Conservation (phyloP, 257 asterid genomes). For the Solanum virginianum region DNA sequence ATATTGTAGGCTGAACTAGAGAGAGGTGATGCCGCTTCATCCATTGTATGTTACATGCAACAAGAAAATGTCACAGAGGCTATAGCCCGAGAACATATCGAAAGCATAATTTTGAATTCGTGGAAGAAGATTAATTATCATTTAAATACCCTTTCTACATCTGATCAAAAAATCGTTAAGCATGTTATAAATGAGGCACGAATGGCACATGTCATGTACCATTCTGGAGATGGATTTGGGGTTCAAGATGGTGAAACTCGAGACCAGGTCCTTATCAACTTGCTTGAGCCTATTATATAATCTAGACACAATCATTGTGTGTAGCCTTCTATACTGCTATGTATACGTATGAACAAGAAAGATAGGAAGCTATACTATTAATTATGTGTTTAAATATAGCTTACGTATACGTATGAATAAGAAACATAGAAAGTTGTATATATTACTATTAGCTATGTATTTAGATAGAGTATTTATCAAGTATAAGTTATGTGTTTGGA, state of each 20-base stretch:
- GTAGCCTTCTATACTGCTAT: no score
- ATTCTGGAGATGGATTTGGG: constrained; percentile 48
- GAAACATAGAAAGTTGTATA: no score
- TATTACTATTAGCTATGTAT: no score
- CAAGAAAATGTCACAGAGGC: constrained; percentile 30
- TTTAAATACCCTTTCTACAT: neutral
- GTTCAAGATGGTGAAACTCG: constrained; percentile 31
- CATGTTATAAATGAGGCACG: constrained; percentile 28
- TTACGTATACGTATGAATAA: no score
- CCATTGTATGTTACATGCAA: constrained; percentile 50
- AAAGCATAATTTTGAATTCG: constrained; percentile 3
- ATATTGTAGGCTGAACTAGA: constrained; percentile 36
- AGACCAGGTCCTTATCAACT: constrained; percentile 24
- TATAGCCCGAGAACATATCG: constrained; percentile 26
- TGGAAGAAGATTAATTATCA: constrained; percentile 33
- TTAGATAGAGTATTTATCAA: no score
- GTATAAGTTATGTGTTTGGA: no score
- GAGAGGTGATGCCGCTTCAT: constrained; percentile 55
- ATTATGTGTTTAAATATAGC: no score
- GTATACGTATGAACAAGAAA: no score
- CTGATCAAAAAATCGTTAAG: constrained; percentile 1
- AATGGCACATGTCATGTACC: constrained; percentile 28
- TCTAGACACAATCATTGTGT: neutral
- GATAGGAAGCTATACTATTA: no score
- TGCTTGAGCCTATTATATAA: constrained; percentile 23